phyloP scores from a whole-genome alignment of 1,284 basidiomycete genomes.

The Exobasidium cylindrosporum region DNA sequence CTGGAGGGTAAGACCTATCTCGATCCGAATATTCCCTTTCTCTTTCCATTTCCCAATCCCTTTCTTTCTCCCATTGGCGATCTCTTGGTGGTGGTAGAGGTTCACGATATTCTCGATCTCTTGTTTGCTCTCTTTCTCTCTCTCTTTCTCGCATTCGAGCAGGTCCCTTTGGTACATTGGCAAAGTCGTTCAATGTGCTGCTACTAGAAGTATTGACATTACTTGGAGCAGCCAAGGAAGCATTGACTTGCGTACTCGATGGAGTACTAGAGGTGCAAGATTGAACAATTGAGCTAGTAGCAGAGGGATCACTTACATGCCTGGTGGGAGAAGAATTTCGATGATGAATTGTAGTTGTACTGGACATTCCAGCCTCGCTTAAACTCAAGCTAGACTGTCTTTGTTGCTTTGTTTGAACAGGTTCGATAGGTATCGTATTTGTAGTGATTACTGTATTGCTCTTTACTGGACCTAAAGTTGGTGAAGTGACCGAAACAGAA shows the following conservation, averaged over 20 bases:
- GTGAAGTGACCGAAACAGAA: constrained; percentile 3
- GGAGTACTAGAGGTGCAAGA: too few species aligned
- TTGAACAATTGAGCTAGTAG: too few species aligned
- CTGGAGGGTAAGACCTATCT: neutral
- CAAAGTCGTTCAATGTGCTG: constrained; percentile 25
- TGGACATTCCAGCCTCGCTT: too few species aligned
- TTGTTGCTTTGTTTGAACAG: neutral
- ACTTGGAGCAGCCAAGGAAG: too few species aligned
- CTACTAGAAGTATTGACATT: neutral
- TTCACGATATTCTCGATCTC: neutral
- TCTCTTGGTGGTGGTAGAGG: neutral
- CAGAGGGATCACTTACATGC: too few species aligned
- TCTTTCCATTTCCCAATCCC: constrained; percentile 4
- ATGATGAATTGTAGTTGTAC: too few species aligned
- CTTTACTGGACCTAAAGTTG: neutral
- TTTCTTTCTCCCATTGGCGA: constrained; percentile 1
- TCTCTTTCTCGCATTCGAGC: constrained; percentile 35
- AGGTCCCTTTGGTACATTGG: constrained; percentile 36
- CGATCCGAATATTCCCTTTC: constrained; percentile 1
- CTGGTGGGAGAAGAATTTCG: neutral
- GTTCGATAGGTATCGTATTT: neutral
- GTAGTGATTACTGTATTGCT: neutral
- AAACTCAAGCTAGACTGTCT: neutral
- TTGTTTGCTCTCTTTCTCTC: constrained; percentile 21
- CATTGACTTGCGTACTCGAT: too few species aligned